Evolutionary conservation across 116 monocot genomes (phyloP).

Genomic region (Dioscorea cayenensis): DNA sequence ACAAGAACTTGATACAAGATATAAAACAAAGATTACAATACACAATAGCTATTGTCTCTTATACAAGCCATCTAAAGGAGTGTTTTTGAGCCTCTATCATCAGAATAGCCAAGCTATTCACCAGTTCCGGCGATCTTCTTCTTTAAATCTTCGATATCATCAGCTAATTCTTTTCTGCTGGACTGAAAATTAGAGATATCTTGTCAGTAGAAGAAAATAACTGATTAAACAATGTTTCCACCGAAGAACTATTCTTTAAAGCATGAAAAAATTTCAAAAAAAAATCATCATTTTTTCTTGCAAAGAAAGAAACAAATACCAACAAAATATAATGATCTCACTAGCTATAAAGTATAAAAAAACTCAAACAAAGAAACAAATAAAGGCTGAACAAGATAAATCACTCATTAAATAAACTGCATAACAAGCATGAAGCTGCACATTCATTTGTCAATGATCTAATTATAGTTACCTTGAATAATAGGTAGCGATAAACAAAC

Average conservation of each 20-base stretch:
- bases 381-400: too few species aligned
- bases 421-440: too few species aligned
- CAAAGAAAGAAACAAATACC: too few species aligned
- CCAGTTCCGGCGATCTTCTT: conserved; percentile 81
- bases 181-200: conserved; percentile 29
- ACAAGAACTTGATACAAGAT: background rate
- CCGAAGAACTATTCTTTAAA: too few species aligned
- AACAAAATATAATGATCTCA: too few species aligned
- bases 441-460: background rate
- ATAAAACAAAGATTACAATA: background rate
- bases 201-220: too few species aligned
- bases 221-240: too few species aligned
- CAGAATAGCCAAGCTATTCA: conserved; percentile 3
- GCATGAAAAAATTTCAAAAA: too few species aligned
- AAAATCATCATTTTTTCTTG: too few species aligned
- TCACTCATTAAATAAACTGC: too few species aligned
- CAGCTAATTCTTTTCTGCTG: conserved; percentile 79
- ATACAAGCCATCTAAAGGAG: background rate
- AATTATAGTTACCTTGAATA: conserved; percentile 73
- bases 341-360: too few species aligned
- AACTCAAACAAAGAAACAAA: too few species aligned
- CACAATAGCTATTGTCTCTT: background rate
- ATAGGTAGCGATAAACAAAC: conserved; percentile 98
- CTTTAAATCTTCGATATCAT: conserved; percentile 77
- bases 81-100: background rate